A percentile compares a stretch with the other conserved stretches of the same genome.
These are phyloP conservation scores for Pseudoneurospora amorphoporcata DNA, from an alignment of 495 filamentous ascomycete genomes.

Conservation along the genomic window DNA sequence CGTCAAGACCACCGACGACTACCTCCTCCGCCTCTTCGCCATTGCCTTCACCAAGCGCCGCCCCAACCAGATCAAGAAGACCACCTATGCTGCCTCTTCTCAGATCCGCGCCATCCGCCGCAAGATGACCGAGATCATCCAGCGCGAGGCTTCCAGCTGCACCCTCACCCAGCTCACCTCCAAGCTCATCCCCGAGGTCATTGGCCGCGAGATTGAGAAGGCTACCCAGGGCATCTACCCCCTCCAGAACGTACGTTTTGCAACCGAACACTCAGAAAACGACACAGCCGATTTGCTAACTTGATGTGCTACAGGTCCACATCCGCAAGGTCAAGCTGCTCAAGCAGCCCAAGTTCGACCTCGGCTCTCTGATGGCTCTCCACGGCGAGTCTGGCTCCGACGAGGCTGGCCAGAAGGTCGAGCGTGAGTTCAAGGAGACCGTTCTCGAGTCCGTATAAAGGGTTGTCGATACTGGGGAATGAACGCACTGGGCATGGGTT, in stretches of 20 bases:
- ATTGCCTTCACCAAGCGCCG: conserved; percentile 98
- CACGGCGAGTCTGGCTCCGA: conserved; percentile 96
- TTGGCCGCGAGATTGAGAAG: conserved; percentile 99
- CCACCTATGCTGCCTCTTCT: conserved; percentile 89
- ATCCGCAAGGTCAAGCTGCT: conserved; percentile 99
- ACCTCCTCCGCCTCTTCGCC: conserved; percentile 94
- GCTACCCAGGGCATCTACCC: conserved; percentile 98
- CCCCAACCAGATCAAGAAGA: conserved; percentile 99
- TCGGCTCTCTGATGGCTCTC: conserved; percentile 84
- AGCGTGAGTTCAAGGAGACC: conserved; percentile 97
- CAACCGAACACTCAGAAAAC: neutral
- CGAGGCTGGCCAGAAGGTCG: conserved; percentile 95
- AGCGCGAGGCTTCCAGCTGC: conserved; percentile 88
- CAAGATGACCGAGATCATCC: conserved; percentile 99
- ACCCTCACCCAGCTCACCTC: conserved; percentile 87
- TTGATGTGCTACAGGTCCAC: conserved; percentile 60
- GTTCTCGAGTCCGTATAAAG: conserved; percentile 87
- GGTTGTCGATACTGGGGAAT: conserved; percentile 27
- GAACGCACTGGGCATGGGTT: conserved; percentile 37
- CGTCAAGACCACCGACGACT: conserved; percentile 99
- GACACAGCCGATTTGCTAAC: conserved; percentile 8
- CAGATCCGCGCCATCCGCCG: conserved; percentile 95
- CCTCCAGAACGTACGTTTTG: conserved; percentile 79
- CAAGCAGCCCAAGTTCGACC: conserved; percentile 96
- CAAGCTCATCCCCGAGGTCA: conserved; percentile 98